Base-by-base conservation (phyloP, 2,329 filamentous ascomycete genomes). In the Chaetomium strumarium region DNA sequence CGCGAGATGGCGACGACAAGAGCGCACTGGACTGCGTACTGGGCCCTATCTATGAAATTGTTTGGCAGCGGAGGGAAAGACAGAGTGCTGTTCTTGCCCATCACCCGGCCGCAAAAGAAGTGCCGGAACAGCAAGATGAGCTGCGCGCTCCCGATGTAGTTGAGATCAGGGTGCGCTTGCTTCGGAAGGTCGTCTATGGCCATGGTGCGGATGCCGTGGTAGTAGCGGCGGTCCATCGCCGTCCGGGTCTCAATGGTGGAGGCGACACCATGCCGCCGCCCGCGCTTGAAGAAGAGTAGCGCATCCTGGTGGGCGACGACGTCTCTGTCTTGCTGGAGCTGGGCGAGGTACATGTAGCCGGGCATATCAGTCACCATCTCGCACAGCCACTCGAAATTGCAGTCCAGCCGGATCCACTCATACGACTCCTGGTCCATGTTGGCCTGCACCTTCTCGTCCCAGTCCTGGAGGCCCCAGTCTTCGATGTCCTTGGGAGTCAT, bases 361-460 rank as follows among this genome's bases (percentile, higher is more conserved):
- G 90, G 90, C 78, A 96, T 90, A 58, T 85, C 85, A 11, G 79
- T 76, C 55, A 86, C 84, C 69, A 95, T 88, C 60, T 85, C 85
- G 69, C 88, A 93, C 53, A 96, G 85, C 93, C 93, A 99, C 68
- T 99, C 93, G 61, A 97, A 97, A 69, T 99, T 95, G 14, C 92
- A 91, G 68, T 99, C 93, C 72, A 97, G 88, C 17, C 93, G 86
- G 61, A 99, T 95, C 93, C 95, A 99, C 67, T 99, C 93, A 64
- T 96, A 99, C 0, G 90, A 95, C 66, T 99, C 93, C 58, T 90
- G 84, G 52, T 93, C 90, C 91, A 99, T 97, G 63, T 84, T 84
- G 34, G 86, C 80, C 68, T 97, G 91, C 14, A 92, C 89, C 51
- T 95, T 89, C 55, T 86, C 81, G 44, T 88, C 85, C 91, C 92